These are phyloP conservation scores for Dalechampia spathulata DNA, from an alignment of 441 rosid genomes.

Conservation along the genomic window DNA sequence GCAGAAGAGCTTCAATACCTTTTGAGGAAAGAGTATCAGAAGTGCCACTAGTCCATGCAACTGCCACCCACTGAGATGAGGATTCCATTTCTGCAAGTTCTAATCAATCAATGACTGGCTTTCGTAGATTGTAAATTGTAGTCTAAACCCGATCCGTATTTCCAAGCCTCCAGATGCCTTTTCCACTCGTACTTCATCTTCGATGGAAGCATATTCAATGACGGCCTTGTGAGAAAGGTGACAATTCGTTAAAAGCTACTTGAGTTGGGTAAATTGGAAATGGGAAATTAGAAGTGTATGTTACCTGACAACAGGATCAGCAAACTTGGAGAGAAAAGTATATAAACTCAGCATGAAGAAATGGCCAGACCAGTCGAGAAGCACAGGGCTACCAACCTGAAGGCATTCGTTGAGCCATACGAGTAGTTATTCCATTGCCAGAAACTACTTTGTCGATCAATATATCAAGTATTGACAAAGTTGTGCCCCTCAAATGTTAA, in stretches of 20 bases:
- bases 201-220: constrained; percentile 39
- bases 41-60: too few relatives aligned
- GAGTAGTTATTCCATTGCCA: too few relatives aligned
- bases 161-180: constrained; percentile 83
- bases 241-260: too few relatives aligned
- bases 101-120: not conserved
- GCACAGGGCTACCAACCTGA: constrained; percentile 79
- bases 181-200: constrained; percentile 62
- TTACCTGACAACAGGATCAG: constrained; percentile 77
- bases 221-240: constrained; percentile 34
- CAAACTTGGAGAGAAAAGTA: constrained; percentile 67
- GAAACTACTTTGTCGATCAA: too few relatives aligned
- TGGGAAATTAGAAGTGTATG: not conserved
- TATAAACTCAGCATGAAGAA: constrained; percentile 80
- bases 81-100: not conserved
- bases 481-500: too few relatives aligned
- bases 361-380: constrained; percentile 79
- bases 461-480: too few relatives aligned
- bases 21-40: too few relatives aligned
- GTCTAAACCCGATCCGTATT: constrained; percentile 84
- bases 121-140: constrained; percentile 46
- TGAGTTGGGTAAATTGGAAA: too few relatives aligned
- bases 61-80: not conserved
- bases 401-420: constrained; percentile 6
- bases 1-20: too few relatives aligned